Evolutionary conservation across 371 early-diverging fungal species (phyloP).

Genomic region (Rhizomucor pusillus): DNA sequence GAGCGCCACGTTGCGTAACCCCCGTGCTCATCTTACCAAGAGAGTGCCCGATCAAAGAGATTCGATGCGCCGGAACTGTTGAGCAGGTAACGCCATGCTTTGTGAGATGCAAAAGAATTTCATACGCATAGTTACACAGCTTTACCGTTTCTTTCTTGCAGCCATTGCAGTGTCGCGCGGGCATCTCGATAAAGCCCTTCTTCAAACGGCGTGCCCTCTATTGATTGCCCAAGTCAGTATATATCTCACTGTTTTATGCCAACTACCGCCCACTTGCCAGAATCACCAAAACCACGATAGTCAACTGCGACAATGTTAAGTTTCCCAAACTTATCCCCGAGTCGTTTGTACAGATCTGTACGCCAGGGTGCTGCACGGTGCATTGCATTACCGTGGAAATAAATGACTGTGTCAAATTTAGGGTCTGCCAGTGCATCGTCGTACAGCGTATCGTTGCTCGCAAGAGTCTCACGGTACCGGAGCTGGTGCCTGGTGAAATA

Average conservation of each 20-base stretch:
- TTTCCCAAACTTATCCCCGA: conserved; percentile 25
- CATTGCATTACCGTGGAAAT: conserved; percentile 50
- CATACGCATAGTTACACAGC: neutral
- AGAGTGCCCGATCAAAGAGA: conserved; percentile 44
- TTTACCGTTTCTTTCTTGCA: conserved; percentile 29
- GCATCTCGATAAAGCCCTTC: conserved; percentile 36
- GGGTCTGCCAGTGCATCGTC: conserved; percentile 28
- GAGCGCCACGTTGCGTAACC: neutral
- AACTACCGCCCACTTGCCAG: conserved; percentile 23
- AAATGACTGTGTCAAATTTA: conserved; percentile 33
- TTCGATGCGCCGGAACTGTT: conserved; percentile 27
- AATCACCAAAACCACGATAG: conserved; percentile 50
- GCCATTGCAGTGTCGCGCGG: conserved; percentile 32
- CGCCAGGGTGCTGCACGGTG: conserved; percentile 46
- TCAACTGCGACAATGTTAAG: conserved; percentile 42
- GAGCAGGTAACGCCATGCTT: neutral
- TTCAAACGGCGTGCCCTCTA: conserved; percentile 44
- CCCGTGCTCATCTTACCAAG: conserved; percentile 23
- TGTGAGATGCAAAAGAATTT: neutral
- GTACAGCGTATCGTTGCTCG: conserved; percentile 11
- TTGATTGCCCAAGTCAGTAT: too few species aligned
- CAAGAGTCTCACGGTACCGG: conserved; percentile 12
- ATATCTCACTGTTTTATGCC: too few species aligned
- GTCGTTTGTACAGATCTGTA: conserved; percentile 34
- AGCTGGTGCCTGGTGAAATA: conserved; percentile 24